Percentiles rank a stretch among this genome's conserved stretches.
phyloP scores from a whole-genome alignment of 1,284 basidiomycete species.

The Hemileia vastatrix region DNA sequence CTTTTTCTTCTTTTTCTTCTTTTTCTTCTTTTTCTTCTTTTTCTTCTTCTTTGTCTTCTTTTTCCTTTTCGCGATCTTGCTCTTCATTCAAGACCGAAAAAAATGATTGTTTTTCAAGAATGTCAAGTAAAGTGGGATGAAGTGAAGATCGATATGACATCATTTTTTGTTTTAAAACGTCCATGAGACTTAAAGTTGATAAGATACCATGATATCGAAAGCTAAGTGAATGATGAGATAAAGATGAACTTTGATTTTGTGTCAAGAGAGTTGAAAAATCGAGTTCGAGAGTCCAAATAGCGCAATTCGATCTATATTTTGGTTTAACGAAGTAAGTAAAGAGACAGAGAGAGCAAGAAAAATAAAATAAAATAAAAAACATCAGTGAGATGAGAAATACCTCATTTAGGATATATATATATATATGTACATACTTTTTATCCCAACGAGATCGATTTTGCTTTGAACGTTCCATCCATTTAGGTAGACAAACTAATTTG shows the following conservation, averaged over 20 bases:
- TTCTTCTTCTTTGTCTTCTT: background rate
- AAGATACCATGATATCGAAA: background rate
- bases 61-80: conserved; percentile 1
- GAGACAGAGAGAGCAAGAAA: too few relatives aligned
- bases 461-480: conserved; percentile 13
- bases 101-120: too few relatives aligned
- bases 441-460: conserved; percentile 9
- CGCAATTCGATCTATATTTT: conserved; percentile 1
- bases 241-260: background rate
- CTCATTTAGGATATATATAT: too few relatives aligned
- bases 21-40: background rate
- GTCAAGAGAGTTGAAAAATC: background rate
- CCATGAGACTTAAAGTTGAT: conserved; percentile 3
- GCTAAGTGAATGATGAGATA: background rate
- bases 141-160: too few relatives aligned
- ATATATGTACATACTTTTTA: too few relatives aligned
- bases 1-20: background rate
- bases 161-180: conserved; percentile 10
- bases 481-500: conserved; percentile 7
- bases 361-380: background rate
- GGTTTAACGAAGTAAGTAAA: too few relatives aligned
- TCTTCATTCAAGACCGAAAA: conserved; percentile 10
- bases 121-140: too few relatives aligned
- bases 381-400: too few relatives aligned
- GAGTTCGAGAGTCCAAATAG: conserved; percentile 18